These are phyloP conservation scores for Globisporangium yorkense DNA, from an alignment of 352 stramenopile genomes.

Conservation along the genomic window DNA sequence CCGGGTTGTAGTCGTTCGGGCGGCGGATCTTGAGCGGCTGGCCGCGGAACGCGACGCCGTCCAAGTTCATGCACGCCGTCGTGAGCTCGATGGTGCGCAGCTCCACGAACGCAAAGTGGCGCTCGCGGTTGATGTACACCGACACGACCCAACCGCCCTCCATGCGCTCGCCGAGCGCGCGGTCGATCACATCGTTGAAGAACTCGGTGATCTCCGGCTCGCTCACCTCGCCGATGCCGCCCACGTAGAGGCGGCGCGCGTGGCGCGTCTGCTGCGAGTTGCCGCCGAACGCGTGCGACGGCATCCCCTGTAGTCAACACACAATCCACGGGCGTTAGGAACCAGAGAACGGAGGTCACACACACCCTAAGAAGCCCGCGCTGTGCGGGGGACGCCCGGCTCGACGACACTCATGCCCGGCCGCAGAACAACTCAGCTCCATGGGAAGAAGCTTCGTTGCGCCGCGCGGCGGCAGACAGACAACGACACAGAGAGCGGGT, in stretches of 20 bases:
- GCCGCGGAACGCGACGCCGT: constrained; percentile 94
- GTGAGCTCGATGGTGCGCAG: constrained; percentile 96
- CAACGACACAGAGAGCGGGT: constrained; percentile 32
- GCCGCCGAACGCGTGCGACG: constrained; percentile 11
- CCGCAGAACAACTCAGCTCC: neutral
- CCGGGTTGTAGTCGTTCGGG: constrained; percentile 97
- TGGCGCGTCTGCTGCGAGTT: constrained; percentile 93
- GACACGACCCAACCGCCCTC: constrained; percentile 75
- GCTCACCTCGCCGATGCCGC: constrained; percentile 82
- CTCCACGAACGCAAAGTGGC: constrained; percentile 97
- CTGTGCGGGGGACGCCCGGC: no score
- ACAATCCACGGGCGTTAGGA: constrained; percentile 2
- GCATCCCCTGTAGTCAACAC: neutral
- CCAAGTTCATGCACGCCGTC: constrained; percentile 94
- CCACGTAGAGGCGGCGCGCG: constrained; percentile 95
- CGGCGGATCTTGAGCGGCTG: constrained; percentile 94
- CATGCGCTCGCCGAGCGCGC: constrained; percentile 67
- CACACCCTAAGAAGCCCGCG: no score
- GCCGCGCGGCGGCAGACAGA: constrained; percentile 20
- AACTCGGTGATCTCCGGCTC: constrained; percentile 87
- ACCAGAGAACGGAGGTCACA: neutral
- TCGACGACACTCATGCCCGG: neutral
- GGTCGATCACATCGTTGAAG: constrained; percentile 91
- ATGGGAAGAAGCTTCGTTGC: no score
- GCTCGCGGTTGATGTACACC: constrained; percentile 95